Evolutionary conservation across 108 stramenopile species (phyloP).

Genomic region (Craspedostauros australis): DNA sequence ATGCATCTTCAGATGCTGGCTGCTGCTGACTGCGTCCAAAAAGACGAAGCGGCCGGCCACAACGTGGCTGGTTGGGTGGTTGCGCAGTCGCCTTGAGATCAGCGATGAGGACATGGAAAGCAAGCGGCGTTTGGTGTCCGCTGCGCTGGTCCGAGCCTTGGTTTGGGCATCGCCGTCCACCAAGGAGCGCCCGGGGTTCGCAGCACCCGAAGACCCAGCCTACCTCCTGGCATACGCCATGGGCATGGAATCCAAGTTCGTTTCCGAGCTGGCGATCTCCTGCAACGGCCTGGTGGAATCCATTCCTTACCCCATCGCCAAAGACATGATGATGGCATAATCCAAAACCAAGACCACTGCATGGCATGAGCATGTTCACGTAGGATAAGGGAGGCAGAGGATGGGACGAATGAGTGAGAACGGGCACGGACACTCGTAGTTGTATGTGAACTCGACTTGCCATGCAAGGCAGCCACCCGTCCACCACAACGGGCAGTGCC

Average conservation of each 20-base stretch:
- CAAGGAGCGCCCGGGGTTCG: neutral
- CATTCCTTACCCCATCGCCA: constrained; percentile 44
- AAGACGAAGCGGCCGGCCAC: constrained; percentile 13
- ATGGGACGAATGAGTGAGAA: too few relatives aligned
- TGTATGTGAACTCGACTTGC: too few relatives aligned
- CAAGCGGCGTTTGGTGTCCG: constrained; percentile 62
- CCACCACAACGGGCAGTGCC: too few relatives aligned
- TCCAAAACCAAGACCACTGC: too few relatives aligned
- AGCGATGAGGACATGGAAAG: constrained; percentile 5
- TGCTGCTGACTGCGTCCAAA: constrained; percentile 26
- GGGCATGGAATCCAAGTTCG: constrained; percentile 42
- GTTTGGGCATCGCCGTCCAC: constrained; percentile 50
- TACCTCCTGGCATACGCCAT: constrained; percentile 33
- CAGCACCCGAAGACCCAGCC: constrained; percentile 16
- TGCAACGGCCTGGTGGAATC: constrained; percentile 69
- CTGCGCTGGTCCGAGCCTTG: constrained; percentile 56
- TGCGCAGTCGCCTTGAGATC: constrained; percentile 28
- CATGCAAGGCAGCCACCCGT: too few relatives aligned
- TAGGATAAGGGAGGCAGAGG: too few relatives aligned
- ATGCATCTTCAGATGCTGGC: constrained; percentile 67
- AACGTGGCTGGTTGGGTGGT: constrained; percentile 44
- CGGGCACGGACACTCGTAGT: too few relatives aligned
- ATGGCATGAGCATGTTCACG: too few relatives aligned
- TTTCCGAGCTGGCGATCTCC: constrained; percentile 55
- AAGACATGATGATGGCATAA: constrained; percentile 37